Percentiles rank a stretch among this genome's conserved stretches.
phyloP scores from a whole-genome alignment of 257 asterid genomes.

The Przewalskia tangutica region DNA sequence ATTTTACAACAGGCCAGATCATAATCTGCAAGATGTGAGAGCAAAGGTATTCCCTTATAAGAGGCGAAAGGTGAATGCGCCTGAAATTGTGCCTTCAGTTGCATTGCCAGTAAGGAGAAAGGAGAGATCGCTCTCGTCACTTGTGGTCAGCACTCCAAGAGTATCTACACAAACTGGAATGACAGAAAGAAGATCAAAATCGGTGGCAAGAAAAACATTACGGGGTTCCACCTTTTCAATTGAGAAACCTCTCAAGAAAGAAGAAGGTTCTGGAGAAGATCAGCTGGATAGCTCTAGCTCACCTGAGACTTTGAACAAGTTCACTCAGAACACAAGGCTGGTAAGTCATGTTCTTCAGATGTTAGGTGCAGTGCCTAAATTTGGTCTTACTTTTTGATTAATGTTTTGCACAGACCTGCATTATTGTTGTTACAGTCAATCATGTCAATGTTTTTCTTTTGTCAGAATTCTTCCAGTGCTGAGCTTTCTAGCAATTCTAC shows the following conservation, averaged over 20 bases:
- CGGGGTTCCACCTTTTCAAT: constrained; percentile 69
- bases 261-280: constrained; percentile 57
- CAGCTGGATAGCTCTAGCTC: constrained; percentile 71
- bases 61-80: constrained; percentile 65
- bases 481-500: constrained; percentile 44
- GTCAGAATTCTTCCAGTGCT: constrained; percentile 52
- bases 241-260: constrained; percentile 68
- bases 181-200: constrained; percentile 90
- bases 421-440: constrained; percentile 6
- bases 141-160: constrained; percentile 93
- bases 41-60: constrained; percentile 85
- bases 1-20: constrained; percentile 60
- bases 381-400: not conserved
- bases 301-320: constrained; percentile 52
- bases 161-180: constrained; percentile 78
- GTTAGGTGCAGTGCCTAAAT: not conserved
- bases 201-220: constrained; percentile 68
- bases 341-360: constrained; percentile 27
- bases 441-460: not conserved
- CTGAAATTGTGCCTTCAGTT: constrained; percentile 54
- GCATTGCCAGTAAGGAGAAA: constrained; percentile 83
- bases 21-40: constrained; percentile 84
- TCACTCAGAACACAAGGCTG: constrained; percentile 56
- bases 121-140: constrained; percentile 91
- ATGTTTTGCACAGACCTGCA: not conserved